A percentile compares a stretch with the other conserved stretches of the same genome.
Conservation (phyloP, 768 basidiomycete species). For the Hygrophoropsis aurantiaca region DNA sequence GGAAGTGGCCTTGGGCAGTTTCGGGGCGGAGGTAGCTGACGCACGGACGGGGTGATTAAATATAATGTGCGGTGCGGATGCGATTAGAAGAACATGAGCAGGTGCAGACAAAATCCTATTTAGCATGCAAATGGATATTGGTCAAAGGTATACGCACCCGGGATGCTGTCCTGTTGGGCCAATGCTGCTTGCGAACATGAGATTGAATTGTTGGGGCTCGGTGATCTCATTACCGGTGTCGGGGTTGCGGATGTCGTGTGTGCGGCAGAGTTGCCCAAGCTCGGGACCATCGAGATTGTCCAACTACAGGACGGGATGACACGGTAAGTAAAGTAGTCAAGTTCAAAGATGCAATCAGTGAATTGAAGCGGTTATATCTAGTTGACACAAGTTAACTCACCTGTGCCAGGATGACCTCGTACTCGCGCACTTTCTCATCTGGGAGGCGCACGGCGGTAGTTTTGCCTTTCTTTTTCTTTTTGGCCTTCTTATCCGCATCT, state of each 20-base stretch:
- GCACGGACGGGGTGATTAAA: background rate
- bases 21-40: slow-evolving; percentile 91
- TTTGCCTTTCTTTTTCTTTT: slow-evolving; percentile 74
- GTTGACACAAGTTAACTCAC: slow-evolving; percentile 42
- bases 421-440: slow-evolving; percentile 73
- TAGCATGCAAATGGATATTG: too few relatives aligned
- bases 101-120: background rate
- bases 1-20: slow-evolving; percentile 97
- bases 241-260: slow-evolving; percentile 81
- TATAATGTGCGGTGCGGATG: background rate
- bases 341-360: background rate
- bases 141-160: slow-evolving; percentile 48
- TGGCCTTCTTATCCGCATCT: slow-evolving; percentile 46
- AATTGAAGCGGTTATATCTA: too few relatives aligned
- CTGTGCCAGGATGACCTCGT: slow-evolving; percentile 85
- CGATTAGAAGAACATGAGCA: background rate
- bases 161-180: slow-evolving; percentile 97
- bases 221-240: slow-evolving; percentile 90
- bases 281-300: slow-evolving; percentile 93
- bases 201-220: slow-evolving; percentile 94
- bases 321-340: slow-evolving; percentile 6
- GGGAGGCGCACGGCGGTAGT: slow-evolving; percentile 65
- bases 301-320: too few relatives aligned
- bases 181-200: slow-evolving; percentile 98
- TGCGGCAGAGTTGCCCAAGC: slow-evolving; percentile 82